These are phyloP conservation scores for Capsella bursapastoris DNA, from an alignment of 345 rosid species.

Conservation along the genomic window DNA sequence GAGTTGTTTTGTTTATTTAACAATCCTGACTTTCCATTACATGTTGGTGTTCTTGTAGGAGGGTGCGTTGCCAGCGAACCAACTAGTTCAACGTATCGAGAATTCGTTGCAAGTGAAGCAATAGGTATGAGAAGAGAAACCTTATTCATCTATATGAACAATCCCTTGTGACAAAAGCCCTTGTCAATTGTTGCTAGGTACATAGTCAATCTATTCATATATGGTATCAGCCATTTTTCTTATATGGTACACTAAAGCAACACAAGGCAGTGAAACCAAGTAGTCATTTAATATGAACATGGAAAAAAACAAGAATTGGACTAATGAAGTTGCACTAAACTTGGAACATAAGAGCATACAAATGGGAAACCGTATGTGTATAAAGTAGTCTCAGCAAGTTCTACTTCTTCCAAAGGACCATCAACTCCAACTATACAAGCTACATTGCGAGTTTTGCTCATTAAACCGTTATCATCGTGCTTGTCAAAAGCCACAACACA, in stretches of 20 bases:
- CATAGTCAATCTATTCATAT: not conserved
- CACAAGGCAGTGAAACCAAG: too few relatives aligned
- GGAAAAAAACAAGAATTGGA: too few relatives aligned
- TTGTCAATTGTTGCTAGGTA: slow-evolving; percentile 11
- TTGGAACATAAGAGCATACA: not conserved
- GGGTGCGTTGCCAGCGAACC: slow-evolving; percentile 75
- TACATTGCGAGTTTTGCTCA: not conserved
- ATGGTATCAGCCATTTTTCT: slow-evolving; percentile 3
- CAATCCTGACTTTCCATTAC: not conserved
- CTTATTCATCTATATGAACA: slow-evolving; percentile 9
- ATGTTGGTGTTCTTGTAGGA: slow-evolving; percentile 52
- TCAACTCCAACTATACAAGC: not conserved
- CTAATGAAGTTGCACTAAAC: not conserved
- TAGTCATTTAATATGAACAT: too few relatives aligned
- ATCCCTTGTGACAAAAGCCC: not conserved
- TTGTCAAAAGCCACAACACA: not conserved
- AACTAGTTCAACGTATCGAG: slow-evolving; percentile 71
- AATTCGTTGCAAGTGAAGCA: slow-evolving; percentile 68
- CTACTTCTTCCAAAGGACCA: not conserved
- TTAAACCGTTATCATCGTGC: not conserved
- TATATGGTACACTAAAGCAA: too few relatives aligned
- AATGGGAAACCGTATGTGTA: not conserved
- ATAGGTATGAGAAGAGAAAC: slow-evolving; percentile 41
- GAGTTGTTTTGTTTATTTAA: not conserved
- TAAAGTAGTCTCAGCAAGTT: not conserved